These are phyloP conservation scores for Arthrobotrys sphaeroides DNA, from an alignment of 2,329 filamentous ascomycete species.

Conservation along the genomic window DNA sequence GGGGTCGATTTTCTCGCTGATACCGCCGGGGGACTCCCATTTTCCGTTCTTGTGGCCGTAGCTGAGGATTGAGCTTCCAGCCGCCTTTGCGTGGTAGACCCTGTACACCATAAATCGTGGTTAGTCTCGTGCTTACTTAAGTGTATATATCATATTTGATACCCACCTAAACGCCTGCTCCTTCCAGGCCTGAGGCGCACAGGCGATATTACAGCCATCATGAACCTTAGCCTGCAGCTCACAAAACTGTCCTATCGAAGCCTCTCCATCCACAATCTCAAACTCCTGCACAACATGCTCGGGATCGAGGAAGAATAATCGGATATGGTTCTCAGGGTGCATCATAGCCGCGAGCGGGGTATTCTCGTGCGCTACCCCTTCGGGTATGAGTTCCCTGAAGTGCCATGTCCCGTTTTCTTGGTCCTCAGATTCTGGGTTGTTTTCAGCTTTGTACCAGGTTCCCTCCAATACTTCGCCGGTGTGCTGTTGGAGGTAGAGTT, in stretches of 20 bases:
- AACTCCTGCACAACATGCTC: neutral
- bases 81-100: neutral
- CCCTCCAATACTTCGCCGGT: conserved; percentile 10
- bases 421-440: too few relatives aligned
- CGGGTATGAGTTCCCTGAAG: neutral
- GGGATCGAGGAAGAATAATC: neutral
- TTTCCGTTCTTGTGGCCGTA: neutral
- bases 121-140: neutral
- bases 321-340: neutral
- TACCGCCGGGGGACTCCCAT: neutral
- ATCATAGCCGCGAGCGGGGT: conserved; percentile 18
- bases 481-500: conserved; percentile 14
- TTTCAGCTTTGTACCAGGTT: neutral
- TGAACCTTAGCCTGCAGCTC: neutral
- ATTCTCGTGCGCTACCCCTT: neutral
- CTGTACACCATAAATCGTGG: neutral
- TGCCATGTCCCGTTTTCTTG: too few relatives aligned
- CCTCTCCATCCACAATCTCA: neutral
- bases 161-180: neutral
- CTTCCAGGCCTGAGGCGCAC: neutral
- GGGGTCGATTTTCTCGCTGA: neutral
- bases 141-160: too few relatives aligned
- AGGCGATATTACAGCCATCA: neutral
- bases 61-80: neutral
- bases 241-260: neutral